Base-by-base conservation (phyloP, 2,329 filamentous ascomycete genomes). In the Sporothrix brunneoviolacea region DNA sequence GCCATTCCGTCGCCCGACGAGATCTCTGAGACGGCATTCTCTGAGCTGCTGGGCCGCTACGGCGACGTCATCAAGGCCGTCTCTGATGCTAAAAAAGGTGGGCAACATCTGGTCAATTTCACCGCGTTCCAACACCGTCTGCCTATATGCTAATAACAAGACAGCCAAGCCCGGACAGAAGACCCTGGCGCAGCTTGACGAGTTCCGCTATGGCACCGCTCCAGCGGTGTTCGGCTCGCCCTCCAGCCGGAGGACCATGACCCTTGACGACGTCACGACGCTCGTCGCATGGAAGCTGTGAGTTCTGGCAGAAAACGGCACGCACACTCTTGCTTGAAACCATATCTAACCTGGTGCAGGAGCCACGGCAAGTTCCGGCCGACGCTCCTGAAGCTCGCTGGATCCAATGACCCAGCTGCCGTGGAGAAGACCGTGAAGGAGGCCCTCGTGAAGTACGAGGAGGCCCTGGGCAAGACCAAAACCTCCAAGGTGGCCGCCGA, bases 261-360 rank as follows among this genome's bases (percentile, higher is more conserved):
- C 62, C 3, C 74, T 80, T 41, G 69, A 74, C 1, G 77, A 87
- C 59, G 69, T 87, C 30, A 74, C 79, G 58, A 69, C 60, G 18
- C 70, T 88, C 4, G 76, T 87, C 9, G 75, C 84, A 41, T 88
- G 84, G 84, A 88, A 88, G 63, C 69, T 88, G 80, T 86, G 68
- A 62, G 80, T n/a, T 57, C 43, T 28, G 15, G 46, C 28, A 37
- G 24, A n/a, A n/a, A n/a, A n/a, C n/a, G n/a, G n/a, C n/a, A n/a
- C n/a, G n/a, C n/a, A n/a, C n/a, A n/a, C n/a, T 10, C 32, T 55
- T 49, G 30, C 22, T 33, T 16, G 28, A 24, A 44, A 40, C 37
- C 12, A 16, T 30, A 50, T 44, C 19, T 50, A 42, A 40, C 21
- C 12, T 43, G 15, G 4, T 21, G 7, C 45, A 57, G 54, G 47